A percentile compares a stretch with the other conserved stretches of the same genome.
Evolutionary conservation across 106 monocot species (phyloP).

Genomic region (Agapanthus africanus): DNA sequence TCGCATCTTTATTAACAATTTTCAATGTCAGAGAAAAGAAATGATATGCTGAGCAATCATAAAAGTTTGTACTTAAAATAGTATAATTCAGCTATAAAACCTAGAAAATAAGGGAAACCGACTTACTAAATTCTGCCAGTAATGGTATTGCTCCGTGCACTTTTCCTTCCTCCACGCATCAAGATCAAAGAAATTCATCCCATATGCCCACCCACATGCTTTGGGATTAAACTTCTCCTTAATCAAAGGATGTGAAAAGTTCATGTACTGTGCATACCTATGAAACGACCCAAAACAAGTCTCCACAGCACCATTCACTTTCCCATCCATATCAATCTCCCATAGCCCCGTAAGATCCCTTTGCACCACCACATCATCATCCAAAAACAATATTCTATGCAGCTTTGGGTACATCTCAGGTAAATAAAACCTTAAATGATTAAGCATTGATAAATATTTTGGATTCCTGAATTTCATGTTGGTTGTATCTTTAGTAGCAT

Average conservation of each 20-base stretch:
- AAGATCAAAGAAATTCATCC: constrained; percentile 96
- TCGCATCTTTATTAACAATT: not conserved
- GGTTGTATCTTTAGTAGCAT: constrained; percentile 88
- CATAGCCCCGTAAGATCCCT: constrained; percentile 73
- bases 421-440: constrained; percentile 83
- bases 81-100: constrained; percentile 2
- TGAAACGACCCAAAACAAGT: constrained; percentile 94
- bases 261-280: constrained; percentile 81
- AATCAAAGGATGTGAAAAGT: constrained; percentile 93
- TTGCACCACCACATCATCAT: constrained; percentile 94
- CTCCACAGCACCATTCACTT: constrained; percentile 97
- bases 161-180: constrained; percentile 94
- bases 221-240: constrained; percentile 78
- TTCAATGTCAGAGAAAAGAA: not conserved
- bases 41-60: not conserved
- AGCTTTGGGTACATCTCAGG: constrained; percentile 99
- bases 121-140: constrained; percentile 94
- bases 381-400: constrained; percentile 80
- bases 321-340: constrained; percentile 96
- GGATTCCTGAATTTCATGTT: constrained; percentile 99
- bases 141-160: constrained; percentile 94
- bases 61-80: not conserved
- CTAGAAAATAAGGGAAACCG: not conserved
- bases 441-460: constrained; percentile 95
- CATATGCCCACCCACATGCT: constrained; percentile 94